phyloP scores from a whole-genome alignment of 2,329 filamentous ascomycete genomes.

The Gyromitra esculenta region DNA sequence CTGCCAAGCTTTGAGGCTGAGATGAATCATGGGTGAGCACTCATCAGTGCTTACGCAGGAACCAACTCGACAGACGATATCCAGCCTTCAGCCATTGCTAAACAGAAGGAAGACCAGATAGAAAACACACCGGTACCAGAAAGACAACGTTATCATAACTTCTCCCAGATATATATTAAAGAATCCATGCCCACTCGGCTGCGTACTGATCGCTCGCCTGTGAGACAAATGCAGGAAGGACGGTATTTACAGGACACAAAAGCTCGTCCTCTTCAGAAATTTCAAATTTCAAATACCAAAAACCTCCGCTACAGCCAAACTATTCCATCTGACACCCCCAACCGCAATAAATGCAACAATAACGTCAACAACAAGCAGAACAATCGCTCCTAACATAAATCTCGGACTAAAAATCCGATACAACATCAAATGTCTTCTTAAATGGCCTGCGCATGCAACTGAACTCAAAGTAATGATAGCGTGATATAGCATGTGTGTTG shows the following conservation, averaged over 20 bases:
- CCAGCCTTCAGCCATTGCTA: not conserved
- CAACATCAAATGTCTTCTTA: slow-evolving; percentile 93
- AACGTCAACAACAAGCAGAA: slow-evolving; percentile 80
- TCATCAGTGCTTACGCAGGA: slow-evolving; percentile 1
- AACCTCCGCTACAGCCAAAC: slow-evolving; percentile 80
- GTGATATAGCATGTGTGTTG: slow-evolving; percentile 81
- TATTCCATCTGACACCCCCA: slow-evolving; percentile 78
- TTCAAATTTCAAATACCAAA: slow-evolving; percentile 70
- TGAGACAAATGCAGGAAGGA: not conserved
- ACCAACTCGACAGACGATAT: not conserved
- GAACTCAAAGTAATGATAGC: slow-evolving; percentile 84
- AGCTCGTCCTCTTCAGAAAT: not conserved
- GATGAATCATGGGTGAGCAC: slow-evolving; percentile 4
- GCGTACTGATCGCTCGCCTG: not conserved
- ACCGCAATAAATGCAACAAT: slow-evolving; percentile 77
- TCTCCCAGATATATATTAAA: not conserved
- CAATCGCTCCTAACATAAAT: slow-evolving; percentile 81
- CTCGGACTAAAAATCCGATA: slow-evolving; percentile 92
- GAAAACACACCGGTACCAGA: not conserved
- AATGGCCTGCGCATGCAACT: slow-evolving; percentile 86
- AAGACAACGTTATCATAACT: not conserved
- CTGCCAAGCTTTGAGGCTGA: slow-evolving; percentile 39
- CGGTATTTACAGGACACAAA: slow-evolving; percentile 24
- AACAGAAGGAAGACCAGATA: not conserved
- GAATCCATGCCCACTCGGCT: not conserved